Conservation (phyloP, 2,329 filamentous ascomycete species). For the Exophiala viscosa region DNA sequence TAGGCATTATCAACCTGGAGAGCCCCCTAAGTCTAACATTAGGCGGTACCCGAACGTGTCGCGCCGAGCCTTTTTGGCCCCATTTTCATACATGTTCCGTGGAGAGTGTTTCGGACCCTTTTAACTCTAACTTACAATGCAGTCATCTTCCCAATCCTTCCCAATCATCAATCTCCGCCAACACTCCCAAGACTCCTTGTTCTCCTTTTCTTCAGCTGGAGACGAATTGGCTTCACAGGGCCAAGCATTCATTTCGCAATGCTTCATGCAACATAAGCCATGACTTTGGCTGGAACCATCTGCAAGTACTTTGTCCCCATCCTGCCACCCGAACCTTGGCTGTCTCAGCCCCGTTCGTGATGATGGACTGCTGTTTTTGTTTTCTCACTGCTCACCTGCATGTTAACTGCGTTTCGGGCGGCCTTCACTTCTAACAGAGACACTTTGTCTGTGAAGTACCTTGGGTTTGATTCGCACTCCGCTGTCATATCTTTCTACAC, state of each 20-base stretch:
- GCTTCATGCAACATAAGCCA: background rate
- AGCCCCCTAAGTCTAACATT: too few species aligned
- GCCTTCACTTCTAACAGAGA: too few species aligned
- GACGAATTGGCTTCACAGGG: background rate
- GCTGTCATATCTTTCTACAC: too few species aligned
- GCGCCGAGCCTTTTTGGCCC: background rate
- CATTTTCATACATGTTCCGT: background rate
- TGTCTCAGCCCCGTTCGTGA: background rate
- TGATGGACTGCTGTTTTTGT: too few species aligned
- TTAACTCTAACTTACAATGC: background rate
- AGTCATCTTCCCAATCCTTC: background rate
- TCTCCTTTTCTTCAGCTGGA: background rate
- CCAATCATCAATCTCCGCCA: background rate
- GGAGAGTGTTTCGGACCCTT: background rate
- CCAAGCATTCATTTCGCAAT: conserved; percentile 4
- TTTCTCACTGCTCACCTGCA: too few species aligned
- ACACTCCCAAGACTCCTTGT: background rate
- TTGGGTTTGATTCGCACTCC: too few species aligned
- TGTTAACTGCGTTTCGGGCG: too few species aligned
- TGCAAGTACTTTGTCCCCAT: background rate
- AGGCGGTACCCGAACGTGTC: background rate
- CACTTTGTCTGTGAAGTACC: too few species aligned
- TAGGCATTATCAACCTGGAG: too few species aligned
- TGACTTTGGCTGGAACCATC: background rate
- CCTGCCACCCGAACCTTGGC: background rate